Evolutionary conservation across 1,284 basidiomycete genomes (phyloP).

Genomic region (Amylostereum chailletii): DNA sequence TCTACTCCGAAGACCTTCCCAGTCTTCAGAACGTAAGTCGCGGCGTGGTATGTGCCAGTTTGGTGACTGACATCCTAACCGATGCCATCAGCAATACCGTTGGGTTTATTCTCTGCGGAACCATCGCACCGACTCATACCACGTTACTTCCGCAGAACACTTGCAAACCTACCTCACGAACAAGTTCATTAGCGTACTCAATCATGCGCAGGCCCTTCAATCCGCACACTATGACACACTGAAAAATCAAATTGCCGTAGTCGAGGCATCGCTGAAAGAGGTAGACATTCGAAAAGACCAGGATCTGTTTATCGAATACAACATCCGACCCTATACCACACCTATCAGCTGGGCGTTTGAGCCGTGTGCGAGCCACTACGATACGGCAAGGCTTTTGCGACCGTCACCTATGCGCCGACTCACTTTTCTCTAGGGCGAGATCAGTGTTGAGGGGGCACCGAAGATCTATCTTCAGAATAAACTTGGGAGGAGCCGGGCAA

Average conservation of each 20-base stretch:
- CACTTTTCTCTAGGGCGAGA: slow-evolving; percentile 35
- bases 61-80: slow-evolving; percentile 4
- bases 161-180: slow-evolving; percentile 55
- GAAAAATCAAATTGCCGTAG: slow-evolving; percentile 36
- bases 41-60: slow-evolving; percentile 7
- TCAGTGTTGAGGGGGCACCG: slow-evolving; percentile 56
- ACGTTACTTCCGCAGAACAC: slow-evolving; percentile 34
- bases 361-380: slow-evolving; percentile 66
- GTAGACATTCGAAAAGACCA: slow-evolving; percentile 57
- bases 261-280: slow-evolving; percentile 37
- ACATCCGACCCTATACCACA: slow-evolving; percentile 52
- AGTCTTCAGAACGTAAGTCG: slow-evolving; percentile 60
- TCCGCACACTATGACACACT: slow-evolving; percentile 46
- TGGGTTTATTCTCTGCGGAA: slow-evolving; percentile 18
- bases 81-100: slow-evolving; percentile 53
- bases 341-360: slow-evolving; percentile 68
- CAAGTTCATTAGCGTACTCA: slow-evolving; percentile 42
- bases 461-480: slow-evolving; percentile 76
- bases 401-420: background rate
- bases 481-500: slow-evolving; percentile 47
- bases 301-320: slow-evolving; percentile 61
- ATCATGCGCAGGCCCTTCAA: slow-evolving; percentile 50
- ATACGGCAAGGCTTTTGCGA: slow-evolving; percentile 41
- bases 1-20: slow-evolving; percentile 61
- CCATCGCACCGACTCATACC: background rate